A percentile compares a stretch with the other conserved stretches of the same genome.
These are phyloP conservation scores for Macrotyloma uniflorum DNA, from an alignment of 306 rosid species.

Conservation along the genomic window DNA sequence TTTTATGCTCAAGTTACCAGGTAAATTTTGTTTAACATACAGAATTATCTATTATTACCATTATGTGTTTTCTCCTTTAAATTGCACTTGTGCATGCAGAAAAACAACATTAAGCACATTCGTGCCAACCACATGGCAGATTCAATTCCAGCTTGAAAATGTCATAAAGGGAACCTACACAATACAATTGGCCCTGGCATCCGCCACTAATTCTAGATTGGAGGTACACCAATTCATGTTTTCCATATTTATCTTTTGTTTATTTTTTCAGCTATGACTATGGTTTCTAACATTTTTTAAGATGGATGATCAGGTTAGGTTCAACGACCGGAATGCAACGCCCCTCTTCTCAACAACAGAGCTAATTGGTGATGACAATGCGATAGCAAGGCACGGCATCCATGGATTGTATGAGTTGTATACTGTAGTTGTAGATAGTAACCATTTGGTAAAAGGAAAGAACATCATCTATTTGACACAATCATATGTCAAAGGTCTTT, in stretches of 20 bases:
- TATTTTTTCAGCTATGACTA: neutral
- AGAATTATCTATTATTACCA: neutral
- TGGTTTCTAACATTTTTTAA: neutral
- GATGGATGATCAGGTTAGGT: slow-evolving; percentile 53
- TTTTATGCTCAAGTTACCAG: slow-evolving; percentile 68
- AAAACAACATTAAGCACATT: neutral
- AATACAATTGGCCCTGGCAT: slow-evolving; percentile 76
- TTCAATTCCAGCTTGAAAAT: slow-evolving; percentile 49
- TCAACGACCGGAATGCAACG: slow-evolving; percentile 34
- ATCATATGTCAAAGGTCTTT: slow-evolving; percentile 32
- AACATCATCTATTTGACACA: slow-evolving; percentile 68
- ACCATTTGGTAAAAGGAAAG: slow-evolving; percentile 44
- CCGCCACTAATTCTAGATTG: slow-evolving; percentile 27
- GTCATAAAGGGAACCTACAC: slow-evolving; percentile 46
- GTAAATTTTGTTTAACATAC: neutral
- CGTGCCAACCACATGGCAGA: slow-evolving; percentile 71
- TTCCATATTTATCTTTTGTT: neutral
- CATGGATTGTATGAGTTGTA: slow-evolving; percentile 66
- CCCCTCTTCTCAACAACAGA: slow-evolving; percentile 53
- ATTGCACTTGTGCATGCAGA: slow-evolving; percentile 39
- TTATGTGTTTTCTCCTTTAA: neutral
- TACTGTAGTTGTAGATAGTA: slow-evolving; percentile 43
- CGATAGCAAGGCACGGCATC: slow-evolving; percentile 84
- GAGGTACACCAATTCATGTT: neutral
- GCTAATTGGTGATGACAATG: slow-evolving; percentile 63